phyloP scores from a whole-genome alignment of 306 rosid species.

The Prunus padus region DNA sequence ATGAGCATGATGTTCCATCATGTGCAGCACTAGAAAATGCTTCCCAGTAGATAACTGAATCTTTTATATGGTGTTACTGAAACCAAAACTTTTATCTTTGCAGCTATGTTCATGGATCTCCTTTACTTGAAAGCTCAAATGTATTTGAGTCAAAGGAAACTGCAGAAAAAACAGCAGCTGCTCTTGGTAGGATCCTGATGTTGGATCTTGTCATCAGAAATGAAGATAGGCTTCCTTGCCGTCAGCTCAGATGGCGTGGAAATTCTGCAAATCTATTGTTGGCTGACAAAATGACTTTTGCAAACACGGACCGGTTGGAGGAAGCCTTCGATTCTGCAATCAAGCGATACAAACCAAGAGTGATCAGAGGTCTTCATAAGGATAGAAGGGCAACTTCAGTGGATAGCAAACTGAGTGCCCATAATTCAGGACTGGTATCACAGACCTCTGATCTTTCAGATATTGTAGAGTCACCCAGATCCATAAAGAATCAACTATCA shows the following conservation, averaged over 20 bases:
- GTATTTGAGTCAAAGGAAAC: constrained; percentile 65
- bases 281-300: constrained; percentile 55
- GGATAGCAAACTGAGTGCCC: constrained; percentile 54
- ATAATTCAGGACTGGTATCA: constrained; percentile 46
- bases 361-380: constrained; percentile 56
- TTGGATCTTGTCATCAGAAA: constrained; percentile 92
- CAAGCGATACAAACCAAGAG: constrained; percentile 62
- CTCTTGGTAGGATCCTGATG: constrained; percentile 86
- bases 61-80: constrained; percentile 21
- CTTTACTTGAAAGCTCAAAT: constrained; percentile 73
- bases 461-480: constrained; percentile 61
- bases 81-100: constrained; percentile 31
- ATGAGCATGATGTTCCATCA: constrained; percentile 5
- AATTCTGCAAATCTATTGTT: constrained; percentile 83
- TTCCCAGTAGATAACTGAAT: constrained; percentile 12
- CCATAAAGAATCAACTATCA: constrained; percentile 49
- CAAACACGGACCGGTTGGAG: constrained; percentile 49
- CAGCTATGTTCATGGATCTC: constrained; percentile 94
- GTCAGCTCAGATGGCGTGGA: constrained; percentile 93
- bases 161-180: constrained; percentile 68
- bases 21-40: background rate
- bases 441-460: constrained; percentile 72
- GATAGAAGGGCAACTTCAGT: constrained; percentile 85
- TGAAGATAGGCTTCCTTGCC: constrained; percentile 97
- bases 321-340: constrained; percentile 65